A percentile compares a stretch with the other conserved stretches of the same genome.
phyloP scores from a whole-genome alignment of 352 stramenopile genomes.

The Phytophthora sojae region DNA sequence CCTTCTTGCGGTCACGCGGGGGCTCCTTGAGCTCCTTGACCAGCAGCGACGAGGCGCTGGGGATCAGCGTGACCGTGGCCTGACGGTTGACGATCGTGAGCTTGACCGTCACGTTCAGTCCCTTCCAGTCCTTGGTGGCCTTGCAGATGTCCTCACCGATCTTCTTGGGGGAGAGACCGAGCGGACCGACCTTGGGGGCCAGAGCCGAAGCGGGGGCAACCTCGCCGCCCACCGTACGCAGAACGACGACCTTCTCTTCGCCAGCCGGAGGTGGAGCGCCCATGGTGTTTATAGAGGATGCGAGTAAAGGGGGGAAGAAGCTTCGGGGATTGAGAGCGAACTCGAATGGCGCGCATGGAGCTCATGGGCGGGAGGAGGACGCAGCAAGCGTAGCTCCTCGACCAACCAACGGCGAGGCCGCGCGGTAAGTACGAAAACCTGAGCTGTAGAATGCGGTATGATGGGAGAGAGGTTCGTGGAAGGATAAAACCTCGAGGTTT shows the following conservation, averaged over 20 bases:
- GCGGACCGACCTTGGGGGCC: constrained; percentile 99
- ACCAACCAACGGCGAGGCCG: constrained; percentile 36
- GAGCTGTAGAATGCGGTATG: constrained; percentile 2
- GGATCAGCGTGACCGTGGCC: constrained; percentile 97
- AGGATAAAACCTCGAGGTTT: constrained; percentile 22
- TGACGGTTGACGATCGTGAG: constrained; percentile 99
- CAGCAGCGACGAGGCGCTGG: constrained; percentile 97
- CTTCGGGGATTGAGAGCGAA: constrained; percentile 50
- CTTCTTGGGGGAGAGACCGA: constrained; percentile 99
- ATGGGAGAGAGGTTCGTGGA: background rate
- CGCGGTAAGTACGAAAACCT: constrained; percentile 30
- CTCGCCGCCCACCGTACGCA: constrained; percentile 99
- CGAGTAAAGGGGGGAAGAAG: constrained; percentile 32
- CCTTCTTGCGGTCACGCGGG: constrained; percentile 99
- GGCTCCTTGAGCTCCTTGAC: constrained; percentile 99
- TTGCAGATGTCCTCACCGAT: constrained; percentile 99
- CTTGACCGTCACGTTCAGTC: constrained; percentile 99
- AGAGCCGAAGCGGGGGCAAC: constrained; percentile 98
- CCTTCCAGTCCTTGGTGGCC: constrained; percentile 99
- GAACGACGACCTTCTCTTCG: constrained; percentile 95
- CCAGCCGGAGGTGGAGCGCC: constrained; percentile 87
- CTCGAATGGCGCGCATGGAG: constrained; percentile 29
- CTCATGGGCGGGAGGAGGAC: background rate
- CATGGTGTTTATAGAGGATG: constrained; percentile 94
- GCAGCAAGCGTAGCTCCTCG: constrained; percentile 28